phyloP scores from a whole-genome alignment of 2,329 filamentous ascomycete species.

The Ophiostoma ips region DNA sequence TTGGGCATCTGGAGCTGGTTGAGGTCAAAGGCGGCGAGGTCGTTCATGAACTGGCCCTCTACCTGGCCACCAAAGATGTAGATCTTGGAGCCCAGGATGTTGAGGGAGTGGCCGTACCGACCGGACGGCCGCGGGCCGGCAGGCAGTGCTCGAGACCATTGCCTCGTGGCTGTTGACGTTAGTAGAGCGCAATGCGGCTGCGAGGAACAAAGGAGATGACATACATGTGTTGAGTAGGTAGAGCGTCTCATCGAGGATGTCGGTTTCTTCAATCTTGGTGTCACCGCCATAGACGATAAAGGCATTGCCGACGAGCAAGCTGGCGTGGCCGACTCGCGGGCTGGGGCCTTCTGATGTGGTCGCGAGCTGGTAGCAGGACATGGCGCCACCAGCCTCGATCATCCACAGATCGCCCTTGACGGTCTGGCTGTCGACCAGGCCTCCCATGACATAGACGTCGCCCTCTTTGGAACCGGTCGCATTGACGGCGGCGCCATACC shows the following conservation, averaged over 20 bases:
- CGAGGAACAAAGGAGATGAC: conserved; percentile 20
- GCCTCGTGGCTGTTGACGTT: conserved; percentile 61
- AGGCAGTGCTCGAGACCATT: conserved; percentile 92
- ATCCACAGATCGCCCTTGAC: conserved; percentile 98
- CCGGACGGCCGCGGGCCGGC: conserved; percentile 75
- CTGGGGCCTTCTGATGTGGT: conserved; percentile 91
- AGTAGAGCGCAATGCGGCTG: not conserved
- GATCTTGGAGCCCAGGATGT: conserved; percentile 92
- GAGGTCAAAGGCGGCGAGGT: conserved; percentile 85
- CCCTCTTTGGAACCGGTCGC: conserved; percentile 87
- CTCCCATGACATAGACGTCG: conserved; percentile 95
- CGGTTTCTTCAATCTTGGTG: conserved; percentile 88
- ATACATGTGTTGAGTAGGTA: conserved; percentile 95
- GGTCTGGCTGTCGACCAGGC: conserved; percentile 83
- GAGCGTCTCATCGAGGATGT: conserved; percentile 84
- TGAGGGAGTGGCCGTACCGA: conserved; percentile 89
- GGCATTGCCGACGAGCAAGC: conserved; percentile 89
- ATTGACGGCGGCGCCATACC: conserved; percentile 95
- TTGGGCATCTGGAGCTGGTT: conserved; percentile 84
- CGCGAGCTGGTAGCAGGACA: conserved; percentile 82
- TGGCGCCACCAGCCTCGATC: conserved; percentile 76
- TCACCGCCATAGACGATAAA: conserved; percentile 99
- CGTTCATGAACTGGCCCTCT: conserved; percentile 96
- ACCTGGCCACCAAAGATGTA: conserved; percentile 97
- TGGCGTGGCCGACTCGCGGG: conserved; percentile 85